Evolutionary conservation across 208 protist species (phyloP).

Genomic region (Acanthamoeba triangularis): DNA sequence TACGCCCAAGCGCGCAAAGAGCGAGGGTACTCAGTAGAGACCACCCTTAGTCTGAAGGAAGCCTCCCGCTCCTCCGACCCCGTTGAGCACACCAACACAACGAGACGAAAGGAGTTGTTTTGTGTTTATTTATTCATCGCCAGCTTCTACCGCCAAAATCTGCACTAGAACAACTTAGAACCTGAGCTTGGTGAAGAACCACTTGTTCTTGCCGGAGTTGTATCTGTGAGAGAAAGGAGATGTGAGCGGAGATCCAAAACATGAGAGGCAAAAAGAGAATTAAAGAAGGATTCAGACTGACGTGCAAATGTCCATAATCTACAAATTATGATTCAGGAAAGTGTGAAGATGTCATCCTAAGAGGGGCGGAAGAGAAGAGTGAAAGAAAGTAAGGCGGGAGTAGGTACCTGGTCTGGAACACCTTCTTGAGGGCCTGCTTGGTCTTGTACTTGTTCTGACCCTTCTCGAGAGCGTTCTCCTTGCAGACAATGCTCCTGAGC

Average conservation of each 20-base stretch:
- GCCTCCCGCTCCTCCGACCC: too few species aligned
- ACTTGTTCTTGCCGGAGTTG: constrained; percentile 97
- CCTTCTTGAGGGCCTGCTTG: constrained; percentile 90
- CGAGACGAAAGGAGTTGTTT: not conserved
- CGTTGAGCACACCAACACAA: too few species aligned
- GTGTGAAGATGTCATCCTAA: not conserved
- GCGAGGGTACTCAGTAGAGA: too few species aligned
- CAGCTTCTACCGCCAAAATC: constrained; percentile 6
- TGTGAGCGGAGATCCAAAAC: not conserved
- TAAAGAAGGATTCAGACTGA: not conserved
- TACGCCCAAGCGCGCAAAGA: too few species aligned
- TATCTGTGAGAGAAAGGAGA: constrained; percentile 87
- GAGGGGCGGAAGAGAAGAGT: not conserved
- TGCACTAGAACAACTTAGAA: constrained; percentile 94
- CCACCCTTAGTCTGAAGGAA: too few species aligned
- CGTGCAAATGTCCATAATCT: not conserved
- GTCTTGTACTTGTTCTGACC: constrained; percentile 86
- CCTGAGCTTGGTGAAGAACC: constrained; percentile 99
- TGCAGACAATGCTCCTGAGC: constrained; percentile 90
- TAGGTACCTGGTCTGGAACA: constrained; percentile 94
- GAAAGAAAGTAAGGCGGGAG: not conserved
- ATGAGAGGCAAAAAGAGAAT: not conserved
- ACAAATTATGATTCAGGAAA: not conserved
- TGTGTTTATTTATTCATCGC: constrained; percentile 10
- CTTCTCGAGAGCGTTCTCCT: constrained; percentile 94